Evolutionary conservation across 1,284 basidiomycete species (phyloP), one percentile per base, ranked within the genome.

Genomic region (Pascua guehoae): DNA sequence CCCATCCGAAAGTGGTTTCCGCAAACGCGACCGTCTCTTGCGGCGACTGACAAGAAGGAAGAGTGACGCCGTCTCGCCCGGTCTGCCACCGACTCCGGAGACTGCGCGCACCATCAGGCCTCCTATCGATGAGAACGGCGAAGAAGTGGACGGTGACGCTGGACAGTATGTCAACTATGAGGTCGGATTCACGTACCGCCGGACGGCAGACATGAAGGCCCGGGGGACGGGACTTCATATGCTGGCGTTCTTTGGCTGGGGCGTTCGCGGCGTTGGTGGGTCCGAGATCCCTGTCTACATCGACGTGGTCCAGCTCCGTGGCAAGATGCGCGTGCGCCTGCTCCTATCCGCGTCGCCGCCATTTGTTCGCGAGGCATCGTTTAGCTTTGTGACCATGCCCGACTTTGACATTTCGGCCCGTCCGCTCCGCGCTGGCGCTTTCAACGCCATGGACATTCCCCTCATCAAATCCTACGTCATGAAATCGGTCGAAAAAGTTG

Each of bases 81-180:
- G 18, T 44, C 42, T 17, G 2, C 42, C 42, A 3, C 42, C 15
- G 10, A 10, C 42, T n/a, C 42, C 42, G 1, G 4, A 17, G 16
- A 15, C 42, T 32, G 24, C 24, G 24, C 24, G 24, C 24, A 32
- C 24, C 24, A 16, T 12, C 40, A n/a, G 8, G 40, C 40, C 40
- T 4, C 40, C 24, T 7, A 7, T 32, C 15, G 17, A 54, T 18
- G 42, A 42, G 2, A 45, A 47, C 9, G 49, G 36, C 12, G 42
- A 41, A 8, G 32, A 49, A 8, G 36, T 70, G 10, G 70, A 73
- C 39, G 57, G 58, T 16, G 66, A 71, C 47, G 66, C 61, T 8
- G 74, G 73, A 8, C 70, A 73, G 49, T 78, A 71, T 51, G 72
- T 78, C 51, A 78, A 78, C 57, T 75, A 71, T 54, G 72, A 74